Evolutionary conservation across 306 rosid species (phyloP), one percentile per base, ranked within the genome.

Genomic region (Morella rubra): DNA sequence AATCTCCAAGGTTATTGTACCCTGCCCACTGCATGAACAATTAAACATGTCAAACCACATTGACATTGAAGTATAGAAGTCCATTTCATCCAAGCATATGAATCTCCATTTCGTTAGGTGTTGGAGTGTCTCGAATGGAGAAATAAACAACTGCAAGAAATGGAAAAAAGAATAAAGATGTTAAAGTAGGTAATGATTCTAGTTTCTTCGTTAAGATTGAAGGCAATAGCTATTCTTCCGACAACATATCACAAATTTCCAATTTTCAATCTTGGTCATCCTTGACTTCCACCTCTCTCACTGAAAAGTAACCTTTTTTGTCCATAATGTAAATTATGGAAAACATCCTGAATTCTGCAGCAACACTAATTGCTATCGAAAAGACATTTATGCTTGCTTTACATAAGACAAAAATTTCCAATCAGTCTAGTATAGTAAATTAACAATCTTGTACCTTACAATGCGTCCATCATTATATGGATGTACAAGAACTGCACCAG

Each of bases 1-100:
- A 81, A 94, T 79, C 89, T 94, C 96, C 79, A 94, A 82, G 24
- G 94, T 84, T 69, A 91, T 79, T 77, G 98, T 94, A 75, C 97
- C 98, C 81, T 94, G 98, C 69, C 97, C 98, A 65, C 98, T 91
- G 87, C 93, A 89, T 85, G 84, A 86, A 75, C 73, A 69, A 45
- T 18, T 65, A 52, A 71, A 76, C 67, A 71, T 68, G 73, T 79
- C 73, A 80, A 52, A 76, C 66, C 50, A 53, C 80, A 73, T 61
- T 64, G 1, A 16, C 60, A 77, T 64, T 18, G 49, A 41, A 76
- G 78, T 61, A 54, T 58, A 73, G 16, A 70, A 58, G 47, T 68
- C 67, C 65, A 62, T 19, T 56, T 78, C 14, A 54, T 64, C 69
- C 70, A 14, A 12, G 81, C 62, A 75, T 69, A 40, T 37, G 72